phyloP scores from a whole-genome alignment of 1,139 yeast species.

The Candida tropicalis region DNA sequence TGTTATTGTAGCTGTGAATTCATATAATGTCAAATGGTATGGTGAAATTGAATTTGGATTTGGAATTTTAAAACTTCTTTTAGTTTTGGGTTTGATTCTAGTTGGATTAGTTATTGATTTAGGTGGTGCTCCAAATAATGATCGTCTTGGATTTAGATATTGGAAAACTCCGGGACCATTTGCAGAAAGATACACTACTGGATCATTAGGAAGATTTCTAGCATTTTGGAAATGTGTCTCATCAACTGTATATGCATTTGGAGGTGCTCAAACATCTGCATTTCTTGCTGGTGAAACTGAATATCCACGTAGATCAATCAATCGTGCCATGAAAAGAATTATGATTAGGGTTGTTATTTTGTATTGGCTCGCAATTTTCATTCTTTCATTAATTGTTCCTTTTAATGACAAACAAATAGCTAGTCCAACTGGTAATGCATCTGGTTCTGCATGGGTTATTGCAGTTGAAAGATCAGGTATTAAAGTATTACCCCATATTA shows the following conservation, averaged over 20 bases:
- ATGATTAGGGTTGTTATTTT: slow-evolving; percentile 47
- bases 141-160: slow-evolving; percentile 28
- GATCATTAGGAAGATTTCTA: slow-evolving; percentile 26
- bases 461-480: slow-evolving; percentile 55
- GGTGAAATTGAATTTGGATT: slow-evolving; percentile 38
- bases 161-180: slow-evolving; percentile 35
- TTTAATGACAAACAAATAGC: slow-evolving; percentile 42
- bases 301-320: slow-evolving; percentile 50
- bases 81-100: slow-evolving; percentile 29
- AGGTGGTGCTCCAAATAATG: slow-evolving; percentile 30
- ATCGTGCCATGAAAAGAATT: slow-evolving; percentile 49
- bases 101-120: slow-evolving; percentile 28
- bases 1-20: slow-evolving; percentile 25
- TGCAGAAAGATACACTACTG: slow-evolving; percentile 20
- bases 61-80: slow-evolving; percentile 29
- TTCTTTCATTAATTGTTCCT: slow-evolving; percentile 50
- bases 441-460: slow-evolving; percentile 57
- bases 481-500: slow-evolving; percentile 48
- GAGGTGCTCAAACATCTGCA: slow-evolving; percentile 42
- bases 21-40: slow-evolving; percentile 29
- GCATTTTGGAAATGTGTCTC: slow-evolving; percentile 31
- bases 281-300: slow-evolving; percentile 51
- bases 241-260: slow-evolving; percentile 30
- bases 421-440: slow-evolving; percentile 46
- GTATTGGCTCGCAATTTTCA: slow-evolving; percentile 45